Conservation (phyloP, 768 basidiomycete genomes). For the Infundibulicybe gibba region DNA sequence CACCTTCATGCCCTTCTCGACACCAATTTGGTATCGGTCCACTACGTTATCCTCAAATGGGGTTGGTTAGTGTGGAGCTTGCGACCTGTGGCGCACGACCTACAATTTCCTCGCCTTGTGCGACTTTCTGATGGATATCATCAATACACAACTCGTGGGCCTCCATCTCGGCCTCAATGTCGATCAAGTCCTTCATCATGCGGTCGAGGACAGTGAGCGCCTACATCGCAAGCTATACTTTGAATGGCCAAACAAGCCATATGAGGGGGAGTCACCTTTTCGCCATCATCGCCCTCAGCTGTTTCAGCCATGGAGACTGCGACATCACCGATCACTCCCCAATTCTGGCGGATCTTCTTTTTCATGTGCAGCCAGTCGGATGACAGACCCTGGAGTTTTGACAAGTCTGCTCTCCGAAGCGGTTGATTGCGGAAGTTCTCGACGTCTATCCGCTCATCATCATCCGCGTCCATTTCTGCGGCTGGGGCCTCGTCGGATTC, state of each 20-base stretch:
- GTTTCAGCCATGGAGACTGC: conserved; percentile 61
- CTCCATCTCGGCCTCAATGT: conserved; percentile 59
- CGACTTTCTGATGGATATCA: conserved; percentile 53
- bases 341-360: conserved; percentile 42
- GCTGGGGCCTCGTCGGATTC: conserved; percentile 16
- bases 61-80: background rate
- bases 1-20: conserved; percentile 35
- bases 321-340: conserved; percentile 45
- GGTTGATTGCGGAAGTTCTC: conserved; percentile 66
- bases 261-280: conserved; percentile 37
- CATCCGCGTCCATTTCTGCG: conserved; percentile 16
- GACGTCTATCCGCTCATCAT: conserved; percentile 56
- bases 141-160: conserved; percentile 51
- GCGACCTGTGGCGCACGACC: conserved; percentile 19
- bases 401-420: conserved; percentile 46
- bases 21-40: conserved; percentile 45
- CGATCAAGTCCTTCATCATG: conserved; percentile 67
- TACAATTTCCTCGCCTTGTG: conserved; percentile 58
- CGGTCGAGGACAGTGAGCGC: conserved; percentile 56
- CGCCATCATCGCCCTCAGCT: conserved; percentile 47
- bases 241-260: background rate
- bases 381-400: conserved; percentile 53
- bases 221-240: conserved; percentile 26
- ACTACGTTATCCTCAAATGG: conserved; percentile 44
- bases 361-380: conserved; percentile 61